These are phyloP conservation scores for Agaricus subrufescens DNA, from an alignment of 768 basidiomycete species.

Conservation along the genomic window DNA sequence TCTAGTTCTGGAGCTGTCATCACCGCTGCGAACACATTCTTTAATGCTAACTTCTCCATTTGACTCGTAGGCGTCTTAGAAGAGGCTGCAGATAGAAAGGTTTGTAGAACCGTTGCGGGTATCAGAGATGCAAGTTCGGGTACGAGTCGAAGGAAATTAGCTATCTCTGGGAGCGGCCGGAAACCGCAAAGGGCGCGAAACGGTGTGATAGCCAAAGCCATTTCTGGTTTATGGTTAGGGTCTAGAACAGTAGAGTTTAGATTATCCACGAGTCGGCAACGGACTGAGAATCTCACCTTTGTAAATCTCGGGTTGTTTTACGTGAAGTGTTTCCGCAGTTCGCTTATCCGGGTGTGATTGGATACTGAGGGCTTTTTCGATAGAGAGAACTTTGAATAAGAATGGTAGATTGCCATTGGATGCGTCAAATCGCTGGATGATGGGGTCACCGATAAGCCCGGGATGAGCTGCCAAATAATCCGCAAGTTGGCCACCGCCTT, in stretches of 20 bases:
- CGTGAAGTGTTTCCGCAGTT: constrained; percentile 68
- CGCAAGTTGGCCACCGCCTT: constrained; percentile 39
- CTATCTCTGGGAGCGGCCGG: constrained; percentile 72
- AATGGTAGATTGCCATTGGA: constrained; percentile 75
- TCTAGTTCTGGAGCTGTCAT: constrained; percentile 68
- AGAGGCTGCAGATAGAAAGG: constrained; percentile 45
- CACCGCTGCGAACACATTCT: constrained; percentile 71
- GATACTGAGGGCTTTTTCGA: constrained; percentile 85
- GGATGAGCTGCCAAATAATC: constrained; percentile 63
- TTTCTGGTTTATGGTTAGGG: constrained; percentile 97
- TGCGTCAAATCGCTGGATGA: constrained; percentile 52
- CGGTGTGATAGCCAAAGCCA: constrained; percentile 93
- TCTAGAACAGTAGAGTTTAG: constrained; percentile 40
- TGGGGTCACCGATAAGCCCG: constrained; percentile 57
- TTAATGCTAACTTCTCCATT: constrained; percentile 59
- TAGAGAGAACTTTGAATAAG: constrained; percentile 88
- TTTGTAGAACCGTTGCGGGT: constrained; percentile 43
- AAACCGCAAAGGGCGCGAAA: constrained; percentile 94
- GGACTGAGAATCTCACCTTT: constrained; percentile 55
- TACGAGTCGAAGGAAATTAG: constrained; percentile 55
- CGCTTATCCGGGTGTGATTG: constrained; percentile 90
- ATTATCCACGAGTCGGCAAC: neutral
- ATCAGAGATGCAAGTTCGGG: constrained; percentile 79
- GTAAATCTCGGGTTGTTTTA: constrained; percentile 75
- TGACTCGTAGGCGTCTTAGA: constrained; percentile 37